phyloP scores from a whole-genome alignment of 345 rosid genomes.

The Syzygium aqueum region DNA sequence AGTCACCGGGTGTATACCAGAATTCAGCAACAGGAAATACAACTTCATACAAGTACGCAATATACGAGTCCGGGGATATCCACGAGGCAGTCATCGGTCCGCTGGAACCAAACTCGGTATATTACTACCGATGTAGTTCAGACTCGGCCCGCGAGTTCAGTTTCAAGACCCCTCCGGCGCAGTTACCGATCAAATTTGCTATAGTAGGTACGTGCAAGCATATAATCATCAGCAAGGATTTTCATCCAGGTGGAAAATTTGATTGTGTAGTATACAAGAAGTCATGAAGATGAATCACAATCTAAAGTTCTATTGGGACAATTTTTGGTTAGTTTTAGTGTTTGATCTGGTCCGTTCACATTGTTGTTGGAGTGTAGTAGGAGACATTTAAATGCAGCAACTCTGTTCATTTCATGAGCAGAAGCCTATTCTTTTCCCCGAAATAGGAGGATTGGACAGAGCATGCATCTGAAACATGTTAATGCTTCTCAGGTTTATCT shows the following conservation, averaged over 20 bases:
- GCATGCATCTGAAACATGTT: not conserved
- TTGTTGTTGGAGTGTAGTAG: not conserved
- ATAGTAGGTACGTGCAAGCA: conserved; percentile 30
- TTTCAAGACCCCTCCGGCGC: conserved; percentile 58
- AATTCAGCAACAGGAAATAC: conserved; percentile 26
- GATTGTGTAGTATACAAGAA: not conserved
- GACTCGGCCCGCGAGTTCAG: conserved; percentile 24
- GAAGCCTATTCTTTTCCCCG: not conserved
- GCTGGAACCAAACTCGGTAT: conserved; percentile 37
- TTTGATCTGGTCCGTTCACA: not conserved
- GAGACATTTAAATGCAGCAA: not conserved
- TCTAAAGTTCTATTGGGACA: not conserved
- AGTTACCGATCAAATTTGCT: conserved; percentile 53
- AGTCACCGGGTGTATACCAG: conserved; percentile 24
- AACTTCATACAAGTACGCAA: conserved; percentile 26
- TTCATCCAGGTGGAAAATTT: not conserved
- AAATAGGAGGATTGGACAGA: not conserved
- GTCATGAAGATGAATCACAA: not conserved
- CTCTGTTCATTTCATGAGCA: not conserved
- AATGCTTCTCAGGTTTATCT: no score
- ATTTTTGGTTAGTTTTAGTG: not conserved
- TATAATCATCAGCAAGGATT: not conserved
- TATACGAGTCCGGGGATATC: conserved; percentile 51
- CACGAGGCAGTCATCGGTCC: conserved; percentile 61
- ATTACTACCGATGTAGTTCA: conserved; percentile 54